Conservation (phyloP, 257 asterid genomes). For the Scutellaria baicalensis region DNA sequence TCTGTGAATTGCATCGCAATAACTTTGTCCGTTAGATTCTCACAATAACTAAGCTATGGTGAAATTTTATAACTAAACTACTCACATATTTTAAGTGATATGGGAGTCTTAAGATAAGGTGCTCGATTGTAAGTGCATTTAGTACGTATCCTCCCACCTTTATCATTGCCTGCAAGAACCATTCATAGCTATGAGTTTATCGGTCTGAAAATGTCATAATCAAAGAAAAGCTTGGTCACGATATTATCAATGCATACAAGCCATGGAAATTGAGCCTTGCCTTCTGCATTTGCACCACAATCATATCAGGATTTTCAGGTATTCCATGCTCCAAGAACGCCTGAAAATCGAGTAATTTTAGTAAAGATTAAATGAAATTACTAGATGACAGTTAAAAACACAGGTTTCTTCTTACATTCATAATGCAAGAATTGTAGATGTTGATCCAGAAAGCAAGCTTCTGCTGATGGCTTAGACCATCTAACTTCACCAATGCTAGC, state of each 20-base stretch:
- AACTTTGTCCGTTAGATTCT: not conserved
- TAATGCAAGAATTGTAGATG: slow-evolving; percentile 68
- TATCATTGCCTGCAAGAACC: slow-evolving; percentile 52
- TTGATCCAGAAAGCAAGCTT: slow-evolving; percentile 91
- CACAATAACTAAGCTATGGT: not conserved
- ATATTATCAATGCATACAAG: too few species aligned
- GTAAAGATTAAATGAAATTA: not conserved
- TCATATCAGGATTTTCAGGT: slow-evolving; percentile 52
- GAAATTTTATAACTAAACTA: not conserved
- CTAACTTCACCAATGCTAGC: slow-evolving; percentile 52
- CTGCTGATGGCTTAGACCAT: slow-evolving; percentile 63
- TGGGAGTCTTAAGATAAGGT: slow-evolving; percentile 81
- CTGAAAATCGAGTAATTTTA: slow-evolving; percentile 25
- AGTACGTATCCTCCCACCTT: slow-evolving; percentile 63
- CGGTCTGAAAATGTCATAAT: too few species aligned
- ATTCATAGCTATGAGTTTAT: not conserved
- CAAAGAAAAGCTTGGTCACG: too few species aligned
- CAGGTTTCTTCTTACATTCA: slow-evolving; percentile 49
- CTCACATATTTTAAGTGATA: slow-evolving; percentile 75
- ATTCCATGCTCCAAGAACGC: slow-evolving; percentile 74
- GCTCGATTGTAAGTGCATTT: slow-evolving; percentile 72
- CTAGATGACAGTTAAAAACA: not conserved
- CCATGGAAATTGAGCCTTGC: slow-evolving; percentile 33
- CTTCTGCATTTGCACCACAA: slow-evolving; percentile 65
- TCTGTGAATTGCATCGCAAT: slow-evolving; percentile 25